Evolutionary conservation across 2,329 filamentous ascomycete species (phyloP), one percentile per base, ranked within the genome.

Genomic region (Xylaria hypoxylon): DNA sequence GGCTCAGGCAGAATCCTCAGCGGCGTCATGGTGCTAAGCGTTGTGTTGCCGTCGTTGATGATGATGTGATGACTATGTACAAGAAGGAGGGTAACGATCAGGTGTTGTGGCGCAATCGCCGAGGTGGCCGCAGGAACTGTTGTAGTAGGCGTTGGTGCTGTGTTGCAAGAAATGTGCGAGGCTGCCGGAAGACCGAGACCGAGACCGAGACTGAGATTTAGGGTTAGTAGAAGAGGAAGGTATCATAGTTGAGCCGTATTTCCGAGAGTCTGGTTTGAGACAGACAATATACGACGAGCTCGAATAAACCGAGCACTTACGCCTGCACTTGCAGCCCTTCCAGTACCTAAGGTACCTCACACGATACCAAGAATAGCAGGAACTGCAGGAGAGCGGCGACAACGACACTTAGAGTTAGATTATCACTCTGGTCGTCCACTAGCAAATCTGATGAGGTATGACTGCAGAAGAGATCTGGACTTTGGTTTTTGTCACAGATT

Each of bases 1-100:
- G 61, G 31, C 7, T 11, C 2, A 4, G 67, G 64, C 11, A 35
- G 42, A 15, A 65, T 53, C 58, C 62, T 58, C 17, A n/a, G 42
- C 2, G 35, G 35, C 22, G 26, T 15, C 50, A 60, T 67, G 40
- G 26, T 42, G 45, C 22, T 40, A 47, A 13, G 19, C 15, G 17
- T 24, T 17, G 8, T 38, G 1, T 19, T 42, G 57, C 15, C 44
- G 35, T 8, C 31, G 57, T 22, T 28, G 45, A 24, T 6, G 10
- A 28, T 19, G 13, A 6, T 31, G 28, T 13, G 24, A 3, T 24
- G 11, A 52, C 7, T 22, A 57, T 59, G 15, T 42, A 17, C 42
- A 26, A 40, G 6, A 13, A 38, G 5, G 10, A 15, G 19, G 24
- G 26, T 3, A 13, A 31, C 10, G 22, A 38, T 6, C 7, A 50